Base-by-base conservation (phyloP, 179 eudicot genomes). In the Beta lomatogona region DNA sequence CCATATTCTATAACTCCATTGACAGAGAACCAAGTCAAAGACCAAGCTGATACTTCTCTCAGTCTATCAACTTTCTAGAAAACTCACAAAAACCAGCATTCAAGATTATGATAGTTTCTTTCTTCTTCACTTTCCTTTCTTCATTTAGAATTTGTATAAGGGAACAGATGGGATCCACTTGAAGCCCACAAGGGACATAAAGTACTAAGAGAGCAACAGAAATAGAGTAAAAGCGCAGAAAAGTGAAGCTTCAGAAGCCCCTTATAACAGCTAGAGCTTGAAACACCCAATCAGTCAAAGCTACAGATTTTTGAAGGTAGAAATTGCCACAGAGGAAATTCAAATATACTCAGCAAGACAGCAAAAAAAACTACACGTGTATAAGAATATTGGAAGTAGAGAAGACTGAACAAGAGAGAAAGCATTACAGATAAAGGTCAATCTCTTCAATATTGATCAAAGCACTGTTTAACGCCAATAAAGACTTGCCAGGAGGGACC, bases 401-500 rank as follows among this genome's bases (percentile, higher is more conserved):
- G 19, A n/a, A 10, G 72, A 50, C n/a, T 25, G 36, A 79, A n/a
- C 16, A 69, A 67, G 84, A 80, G 77, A 74, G 58, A 84, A 87
- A 85, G 76, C 84, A 86, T 96, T 96, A 97, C 99, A 88, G 79
- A 82, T 88, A 91, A 73, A 97, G 94, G 85, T 97, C 99, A 88
- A 97, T 87, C 83, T 97, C 98, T 86, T 97, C 99, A 80, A 97
- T 89, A 87, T 92, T 92, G 88, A 97, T 74, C 81, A 97, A 88
- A 83, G 97, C 99, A 48, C 97, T 94, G 86, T 97, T 94, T 83
- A 97, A 79, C 78, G 98, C 99, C 99, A 97, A 89, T 80, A 97
- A 88, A 67, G 98, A 93, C 87, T 97, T 94, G 80, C 99, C 99
- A 73, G 99, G 98, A 68, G 99, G 99, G 71, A 97, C 88, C 99